Percentiles rank a stretch among this genome's conserved stretches.
Conservation (phyloP, 495 filamentous ascomycete genomes). For the Penicillium paradoxum region DNA sequence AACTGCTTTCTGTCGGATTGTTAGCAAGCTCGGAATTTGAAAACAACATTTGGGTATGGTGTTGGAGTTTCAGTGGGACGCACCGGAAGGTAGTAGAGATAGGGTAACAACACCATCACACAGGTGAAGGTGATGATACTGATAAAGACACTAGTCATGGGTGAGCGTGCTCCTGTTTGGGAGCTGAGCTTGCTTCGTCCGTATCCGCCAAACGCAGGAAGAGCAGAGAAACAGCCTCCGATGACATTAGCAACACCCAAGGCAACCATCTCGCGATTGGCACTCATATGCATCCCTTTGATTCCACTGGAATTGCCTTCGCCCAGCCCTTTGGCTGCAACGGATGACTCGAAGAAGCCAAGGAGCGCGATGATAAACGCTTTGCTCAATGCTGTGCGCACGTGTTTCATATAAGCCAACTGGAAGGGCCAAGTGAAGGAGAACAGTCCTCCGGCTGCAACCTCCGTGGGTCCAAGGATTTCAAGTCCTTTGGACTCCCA, state of each 20-base stretch:
- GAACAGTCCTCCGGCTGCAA: conserved; percentile 57
- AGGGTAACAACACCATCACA: conserved; percentile 77
- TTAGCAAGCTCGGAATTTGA: not conserved
- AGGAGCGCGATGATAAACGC: conserved; percentile 91
- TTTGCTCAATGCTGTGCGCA: conserved; percentile 83
- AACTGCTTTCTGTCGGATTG: conserved; percentile 69
- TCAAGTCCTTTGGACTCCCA: conserved; percentile 81
- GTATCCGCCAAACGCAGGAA: conserved; percentile 95
- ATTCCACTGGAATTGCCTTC: conserved; percentile 55
- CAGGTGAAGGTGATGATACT: conserved; percentile 75
- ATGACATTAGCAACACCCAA: conserved; percentile 85
- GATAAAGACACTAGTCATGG: conserved; percentile 84
- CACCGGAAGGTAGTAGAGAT: conserved; percentile 91
- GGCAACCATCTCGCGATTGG: conserved; percentile 92
- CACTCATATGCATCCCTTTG: conserved; percentile 72
- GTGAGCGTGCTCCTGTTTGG: conserved; percentile 84
- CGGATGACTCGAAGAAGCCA: conserved; percentile 96
- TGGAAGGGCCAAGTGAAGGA: conserved; percentile 82
- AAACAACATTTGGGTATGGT: not conserved
- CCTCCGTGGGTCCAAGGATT: conserved; percentile 75
- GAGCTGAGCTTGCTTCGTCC: conserved; percentile 93
- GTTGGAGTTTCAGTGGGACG: conserved; percentile 26
- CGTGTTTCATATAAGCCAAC: conserved; percentile 65
- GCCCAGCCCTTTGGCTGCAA: conserved; percentile 90
- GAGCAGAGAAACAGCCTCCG: conserved; percentile 83